Percentiles rank a stretch among this genome's conserved stretches.
These are phyloP conservation scores for Dothistroma pini DNA, from an alignment of 2,329 filamentous ascomycete species.

Conservation along the genomic window DNA sequence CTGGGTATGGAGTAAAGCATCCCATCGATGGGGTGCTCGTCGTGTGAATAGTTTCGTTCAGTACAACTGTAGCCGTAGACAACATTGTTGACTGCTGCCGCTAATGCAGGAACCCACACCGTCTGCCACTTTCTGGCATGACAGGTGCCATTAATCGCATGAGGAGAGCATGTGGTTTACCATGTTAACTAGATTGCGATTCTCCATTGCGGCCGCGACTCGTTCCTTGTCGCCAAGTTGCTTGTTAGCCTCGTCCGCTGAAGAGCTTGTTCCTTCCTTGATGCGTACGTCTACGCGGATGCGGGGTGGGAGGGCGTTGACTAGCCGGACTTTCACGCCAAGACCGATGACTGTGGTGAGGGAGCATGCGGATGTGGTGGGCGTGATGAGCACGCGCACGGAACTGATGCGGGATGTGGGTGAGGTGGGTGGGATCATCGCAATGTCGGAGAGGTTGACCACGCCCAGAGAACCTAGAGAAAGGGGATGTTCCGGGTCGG, in stretches of 20 bases:
- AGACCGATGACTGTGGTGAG: conserved; percentile 94
- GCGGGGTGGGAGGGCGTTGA: conserved; percentile 84
- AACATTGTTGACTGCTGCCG: conserved; percentile 7
- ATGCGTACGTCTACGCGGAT: conserved; percentile 91
- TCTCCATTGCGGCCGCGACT: conserved; percentile 91
- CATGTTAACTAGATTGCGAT: conserved; percentile 82
- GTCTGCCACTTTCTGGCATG: background rate
- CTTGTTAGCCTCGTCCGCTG: conserved; percentile 94
- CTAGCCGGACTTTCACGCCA: conserved; percentile 84
- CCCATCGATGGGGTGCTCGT: background rate
- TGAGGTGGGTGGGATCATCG: conserved; percentile 66
- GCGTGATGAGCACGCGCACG: conserved; percentile 85
- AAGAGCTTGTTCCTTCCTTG: conserved; percentile 93
- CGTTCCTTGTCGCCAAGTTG: conserved; percentile 95
- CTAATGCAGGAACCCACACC: conserved; percentile 15
- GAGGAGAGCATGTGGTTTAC: conserved; percentile 80
- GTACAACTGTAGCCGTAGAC: background rate
- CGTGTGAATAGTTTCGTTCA: background rate
- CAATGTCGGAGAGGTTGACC: conserved; percentile 92
- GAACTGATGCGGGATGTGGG: conserved; percentile 62
- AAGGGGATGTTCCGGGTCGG: conserved; percentile 92
- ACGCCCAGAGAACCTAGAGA: conserved; percentile 91
- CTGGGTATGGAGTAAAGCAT: background rate
- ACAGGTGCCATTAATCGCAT: conserved; percentile 29
- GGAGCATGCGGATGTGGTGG: conserved; percentile 95